Percentiles rank a stretch among this genome's conserved stretches.
These are phyloP conservation scores for Peronosclerospora sorghi DNA, from an alignment of 352 stramenopile species.

Conservation along the genomic window DNA sequence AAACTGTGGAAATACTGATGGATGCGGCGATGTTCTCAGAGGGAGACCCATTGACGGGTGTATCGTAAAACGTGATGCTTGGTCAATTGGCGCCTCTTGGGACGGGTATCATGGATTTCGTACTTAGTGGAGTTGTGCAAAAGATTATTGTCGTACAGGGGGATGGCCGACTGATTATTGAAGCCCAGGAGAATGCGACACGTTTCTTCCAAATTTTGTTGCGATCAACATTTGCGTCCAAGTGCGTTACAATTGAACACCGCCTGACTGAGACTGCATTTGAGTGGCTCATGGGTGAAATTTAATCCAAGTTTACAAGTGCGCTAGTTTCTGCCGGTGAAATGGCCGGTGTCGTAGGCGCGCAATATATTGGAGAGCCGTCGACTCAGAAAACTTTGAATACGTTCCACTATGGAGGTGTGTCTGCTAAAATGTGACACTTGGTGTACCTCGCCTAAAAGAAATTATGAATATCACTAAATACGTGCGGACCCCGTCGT, in stretches of 20 bases:
- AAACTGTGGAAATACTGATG: too few species aligned
- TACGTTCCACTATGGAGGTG: conserved; percentile 99
- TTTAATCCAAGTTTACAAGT: conserved; percentile 94
- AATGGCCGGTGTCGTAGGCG: conserved; percentile 97
- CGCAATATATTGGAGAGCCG: conserved; percentile 98
- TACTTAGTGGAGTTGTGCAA: conserved; percentile 89
- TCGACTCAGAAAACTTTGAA: conserved; percentile 99
- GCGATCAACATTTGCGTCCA: conserved; percentile 92
- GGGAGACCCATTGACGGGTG: too few species aligned
- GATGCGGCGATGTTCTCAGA: too few species aligned
- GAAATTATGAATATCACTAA: conserved; percentile 99
- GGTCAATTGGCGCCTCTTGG: too few species aligned
- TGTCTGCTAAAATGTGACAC: conserved; percentile 99
- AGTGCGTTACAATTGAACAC: conserved; percentile 93
- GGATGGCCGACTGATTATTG: conserved; percentile 89
- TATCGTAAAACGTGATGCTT: too few species aligned
- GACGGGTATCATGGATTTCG: too few species aligned
- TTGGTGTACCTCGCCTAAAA: conserved; percentile 98
- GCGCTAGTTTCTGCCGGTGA: conserved; percentile 94
- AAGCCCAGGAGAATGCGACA: conserved; percentile 97
- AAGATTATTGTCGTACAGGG: conserved; percentile 94
- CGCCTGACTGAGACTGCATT: conserved; percentile 94
- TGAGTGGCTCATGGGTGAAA: conserved; percentile 92
- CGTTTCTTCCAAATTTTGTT: conserved; percentile 97
- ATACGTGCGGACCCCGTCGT: conserved; percentile 93